Percentiles rank a stretch among this genome's conserved stretches.
These are phyloP conservation scores for Microthlaspi erraticum DNA, from an alignment of 345 rosid genomes.

Conservation along the genomic window DNA sequence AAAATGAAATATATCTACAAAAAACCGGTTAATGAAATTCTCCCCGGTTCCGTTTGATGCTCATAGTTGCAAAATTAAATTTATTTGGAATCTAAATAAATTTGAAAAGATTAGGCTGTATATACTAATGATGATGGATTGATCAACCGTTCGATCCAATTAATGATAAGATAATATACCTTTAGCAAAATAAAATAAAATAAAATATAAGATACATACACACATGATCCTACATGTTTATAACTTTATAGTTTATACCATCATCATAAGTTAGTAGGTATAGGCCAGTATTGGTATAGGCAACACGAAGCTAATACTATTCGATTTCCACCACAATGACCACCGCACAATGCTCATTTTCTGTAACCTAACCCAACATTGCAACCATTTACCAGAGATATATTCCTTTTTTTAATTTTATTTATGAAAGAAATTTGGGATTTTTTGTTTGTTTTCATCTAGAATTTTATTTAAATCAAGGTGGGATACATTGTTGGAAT, in stretches of 20 bases:
- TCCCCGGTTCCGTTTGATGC: slow-evolving; percentile 1
- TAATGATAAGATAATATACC: neutral
- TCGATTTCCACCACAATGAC: slow-evolving; percentile 25
- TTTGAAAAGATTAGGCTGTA: slow-evolving; percentile 6
- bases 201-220: neutral
- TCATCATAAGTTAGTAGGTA: slow-evolving; percentile 25
- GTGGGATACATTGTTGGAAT: too few species aligned
- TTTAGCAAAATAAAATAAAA: too few species aligned
- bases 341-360: slow-evolving; percentile 19
- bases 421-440: neutral
- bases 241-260: neutral
- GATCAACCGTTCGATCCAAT: slow-evolving; percentile 4
- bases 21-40: slow-evolving; percentile 4
- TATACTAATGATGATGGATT: neutral
- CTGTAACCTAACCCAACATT: slow-evolving; percentile 31
- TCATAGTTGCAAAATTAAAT: slow-evolving; percentile 6
- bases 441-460: too few species aligned
- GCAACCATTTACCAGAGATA: slow-evolving; percentile 26
- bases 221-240: slow-evolving; percentile 6
- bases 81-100: slow-evolving; percentile 18
- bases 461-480: too few species aligned
- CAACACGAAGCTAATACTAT: slow-evolving; percentile 21
- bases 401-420: neutral
- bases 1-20: slow-evolving; percentile 24
- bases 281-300: slow-evolving; percentile 26